These are phyloP conservation scores for Leptographium lundbergii DNA, from an alignment of 2,329 filamentous ascomycete genomes.

Conservation along the genomic window DNA sequence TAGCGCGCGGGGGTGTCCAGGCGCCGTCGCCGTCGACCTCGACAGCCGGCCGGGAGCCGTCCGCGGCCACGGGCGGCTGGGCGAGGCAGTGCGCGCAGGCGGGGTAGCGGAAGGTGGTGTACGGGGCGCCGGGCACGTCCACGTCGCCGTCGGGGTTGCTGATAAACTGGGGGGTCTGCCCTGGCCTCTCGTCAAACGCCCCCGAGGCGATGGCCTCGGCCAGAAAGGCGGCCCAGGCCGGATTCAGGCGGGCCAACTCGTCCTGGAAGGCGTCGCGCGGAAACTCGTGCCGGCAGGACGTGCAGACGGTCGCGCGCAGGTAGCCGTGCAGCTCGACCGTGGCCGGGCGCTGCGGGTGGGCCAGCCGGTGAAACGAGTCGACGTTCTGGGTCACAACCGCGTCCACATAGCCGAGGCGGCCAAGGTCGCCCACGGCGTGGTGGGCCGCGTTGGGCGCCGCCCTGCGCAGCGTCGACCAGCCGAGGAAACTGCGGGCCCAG, in stretches of 20 bases:
- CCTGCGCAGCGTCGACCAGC: constrained; percentile 71
- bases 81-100: constrained; percentile 70
- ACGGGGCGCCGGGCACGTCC: constrained; percentile 75
- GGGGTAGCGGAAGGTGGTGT: constrained; percentile 83
- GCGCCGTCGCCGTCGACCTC: constrained; percentile 70
- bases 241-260: constrained; percentile 67
- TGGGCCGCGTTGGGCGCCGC: constrained; percentile 74
- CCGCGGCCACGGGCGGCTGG: constrained; percentile 41
- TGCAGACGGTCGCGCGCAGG: constrained; percentile 68
- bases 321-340: constrained; percentile 89
- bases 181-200: too few relatives aligned
- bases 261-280: constrained; percentile 63
- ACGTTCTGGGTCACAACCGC: constrained; percentile 91
- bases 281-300: constrained; percentile 61
- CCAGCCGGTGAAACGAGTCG: constrained; percentile 76
- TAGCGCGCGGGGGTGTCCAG: constrained; percentile 37
- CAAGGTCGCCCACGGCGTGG: constrained; percentile 61
- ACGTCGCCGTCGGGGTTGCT: constrained; percentile 93
- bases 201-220: constrained; percentile 58
- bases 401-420: constrained; percentile 56
- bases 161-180: too few relatives aligned
- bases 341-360: constrained; percentile 55
- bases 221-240: constrained; percentile 70
- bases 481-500: constrained; percentile 89
- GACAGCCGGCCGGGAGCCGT: constrained; percentile 44